Conservation (phyloP, 768 basidiomycete species). For the Serendipita sp. region DNA sequence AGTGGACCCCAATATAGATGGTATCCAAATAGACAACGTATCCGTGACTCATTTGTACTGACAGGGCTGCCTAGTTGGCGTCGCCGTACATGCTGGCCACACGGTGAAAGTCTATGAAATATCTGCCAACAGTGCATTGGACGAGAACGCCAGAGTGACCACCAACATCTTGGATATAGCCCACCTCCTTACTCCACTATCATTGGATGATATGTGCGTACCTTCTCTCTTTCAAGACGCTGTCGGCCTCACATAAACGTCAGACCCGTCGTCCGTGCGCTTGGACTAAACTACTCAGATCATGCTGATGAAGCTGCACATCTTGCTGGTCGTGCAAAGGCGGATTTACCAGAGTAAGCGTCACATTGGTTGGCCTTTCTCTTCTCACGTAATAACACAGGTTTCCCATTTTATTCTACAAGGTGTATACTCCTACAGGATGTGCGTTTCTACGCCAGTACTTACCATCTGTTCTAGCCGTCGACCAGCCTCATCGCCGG, state of each 20-base stretch:
- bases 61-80: constrained; percentile 29
- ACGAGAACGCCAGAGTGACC: constrained; percentile 48
- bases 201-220: constrained; percentile 16
- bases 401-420: constrained; percentile 64
- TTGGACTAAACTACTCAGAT: constrained; percentile 73
- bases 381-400: not conserved
- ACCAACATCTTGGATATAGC: constrained; percentile 50
- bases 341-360: not conserved
- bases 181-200: constrained; percentile 50
- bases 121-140: constrained; percentile 42
- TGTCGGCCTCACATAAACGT: constrained; percentile 6
- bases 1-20: constrained; percentile 46
- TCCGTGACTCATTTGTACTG: not conserved
- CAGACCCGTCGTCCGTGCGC: constrained; percentile 55
- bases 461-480: constrained; percentile 21
- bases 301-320: constrained; percentile 38
- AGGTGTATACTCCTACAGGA: constrained; percentile 17
- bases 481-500: constrained; percentile 54
- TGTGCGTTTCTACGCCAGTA: not conserved
- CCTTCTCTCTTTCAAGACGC: not conserved
- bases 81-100: constrained; percentile 35
- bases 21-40: constrained; percentile 20
- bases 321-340: not conserved
- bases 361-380: not conserved
- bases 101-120: constrained; percentile 58